Evolutionary conservation across 371 early-diverging fungal genomes (phyloP).

Genomic region (Mucor plumbeus): DNA sequence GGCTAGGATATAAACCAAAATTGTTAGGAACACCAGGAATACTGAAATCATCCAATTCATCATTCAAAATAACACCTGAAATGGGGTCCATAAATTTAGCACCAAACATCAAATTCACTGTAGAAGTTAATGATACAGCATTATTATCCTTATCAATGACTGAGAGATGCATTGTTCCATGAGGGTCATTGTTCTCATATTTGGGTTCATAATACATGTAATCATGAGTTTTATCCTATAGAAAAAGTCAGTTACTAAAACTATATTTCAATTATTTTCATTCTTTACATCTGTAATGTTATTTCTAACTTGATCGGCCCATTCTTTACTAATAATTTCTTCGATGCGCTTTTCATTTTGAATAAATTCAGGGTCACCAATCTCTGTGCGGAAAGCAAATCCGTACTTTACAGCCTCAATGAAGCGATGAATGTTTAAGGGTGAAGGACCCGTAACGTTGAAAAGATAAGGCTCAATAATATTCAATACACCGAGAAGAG

Average conservation of each 20-base stretch:
- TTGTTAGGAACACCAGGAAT: conserved; percentile 84
- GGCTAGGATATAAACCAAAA: conserved; percentile 85
- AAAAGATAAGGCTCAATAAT: conserved; percentile 86
- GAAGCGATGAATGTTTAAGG: conserved; percentile 76
- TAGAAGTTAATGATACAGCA: conserved; percentile 92
- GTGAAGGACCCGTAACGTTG: conserved; percentile 49
- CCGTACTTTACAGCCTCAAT: conserved; percentile 93
- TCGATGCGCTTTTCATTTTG: conserved; percentile 53
- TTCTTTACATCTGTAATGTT: conserved; percentile 72
- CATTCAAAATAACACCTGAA: conserved; percentile 98
- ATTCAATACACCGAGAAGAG: conserved; percentile 84
- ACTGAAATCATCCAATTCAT: conserved; percentile 99
- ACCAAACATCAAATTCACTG: conserved; percentile 97
- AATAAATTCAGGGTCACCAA: conserved; percentile 82
- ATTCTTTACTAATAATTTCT: conserved; percentile 73
- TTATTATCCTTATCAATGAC: conserved; percentile 81
- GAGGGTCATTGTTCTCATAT: conserved; percentile 79
- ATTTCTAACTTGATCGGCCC: conserved; percentile 64
- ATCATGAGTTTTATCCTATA: conserved; percentile 39
- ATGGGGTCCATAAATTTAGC: conserved; percentile 89
- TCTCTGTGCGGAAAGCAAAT: conserved; percentile 81
- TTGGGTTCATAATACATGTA: conserved; percentile 79
- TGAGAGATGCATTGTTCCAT: conserved; percentile 98
- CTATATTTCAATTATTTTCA: neutral
- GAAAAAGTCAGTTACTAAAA: neutral